These are phyloP conservation scores for Globisporangium camurandrum DNA, from an alignment of 352 stramenopile genomes.

Conservation along the genomic window DNA sequence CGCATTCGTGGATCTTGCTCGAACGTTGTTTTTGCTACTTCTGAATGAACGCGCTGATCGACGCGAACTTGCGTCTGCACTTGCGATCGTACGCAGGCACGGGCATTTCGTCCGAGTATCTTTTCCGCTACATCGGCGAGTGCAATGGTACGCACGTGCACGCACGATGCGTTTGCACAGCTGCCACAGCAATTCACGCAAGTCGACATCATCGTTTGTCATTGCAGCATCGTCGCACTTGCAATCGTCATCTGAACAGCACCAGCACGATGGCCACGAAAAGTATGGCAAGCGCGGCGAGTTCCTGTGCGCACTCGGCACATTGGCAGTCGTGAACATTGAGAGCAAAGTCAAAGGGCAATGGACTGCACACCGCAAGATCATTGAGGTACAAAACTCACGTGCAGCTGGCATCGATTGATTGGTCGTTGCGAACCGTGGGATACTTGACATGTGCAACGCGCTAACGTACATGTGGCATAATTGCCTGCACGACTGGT, in stretches of 20 bases:
- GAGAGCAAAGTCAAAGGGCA: conserved; percentile 46
- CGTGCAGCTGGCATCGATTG: no score
- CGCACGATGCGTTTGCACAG: not conserved
- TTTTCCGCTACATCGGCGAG: conserved; percentile 45
- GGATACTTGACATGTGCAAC: not conserved
- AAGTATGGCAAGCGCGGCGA: conserved; percentile 43
- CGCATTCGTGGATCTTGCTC: not conserved
- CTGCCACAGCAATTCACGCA: not conserved
- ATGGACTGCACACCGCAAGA: conserved; percentile 63
- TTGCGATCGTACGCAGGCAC: no score
- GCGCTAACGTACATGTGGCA: no score
- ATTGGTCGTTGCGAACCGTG: not conserved
- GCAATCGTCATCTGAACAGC: not conserved
- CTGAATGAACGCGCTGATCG: not conserved
- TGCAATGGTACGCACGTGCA: conserved; percentile 21
- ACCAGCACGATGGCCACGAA: not conserved
- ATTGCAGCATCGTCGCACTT: conserved; percentile 31
- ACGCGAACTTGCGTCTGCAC: no score
- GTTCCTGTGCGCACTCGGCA: conserved; percentile 39
- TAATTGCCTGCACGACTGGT: not conserved
- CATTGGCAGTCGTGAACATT: conserved; percentile 44
- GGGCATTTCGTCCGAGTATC: conserved; percentile 40
- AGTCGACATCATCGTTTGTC: no score
- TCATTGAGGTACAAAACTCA: conserved; percentile 43
- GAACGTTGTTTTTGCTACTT: not conserved